These are phyloP conservation scores for Phaeosphaeria sp. DNA, from an alignment of 2,329 filamentous ascomycete genomes.

Conservation along the genomic window DNA sequence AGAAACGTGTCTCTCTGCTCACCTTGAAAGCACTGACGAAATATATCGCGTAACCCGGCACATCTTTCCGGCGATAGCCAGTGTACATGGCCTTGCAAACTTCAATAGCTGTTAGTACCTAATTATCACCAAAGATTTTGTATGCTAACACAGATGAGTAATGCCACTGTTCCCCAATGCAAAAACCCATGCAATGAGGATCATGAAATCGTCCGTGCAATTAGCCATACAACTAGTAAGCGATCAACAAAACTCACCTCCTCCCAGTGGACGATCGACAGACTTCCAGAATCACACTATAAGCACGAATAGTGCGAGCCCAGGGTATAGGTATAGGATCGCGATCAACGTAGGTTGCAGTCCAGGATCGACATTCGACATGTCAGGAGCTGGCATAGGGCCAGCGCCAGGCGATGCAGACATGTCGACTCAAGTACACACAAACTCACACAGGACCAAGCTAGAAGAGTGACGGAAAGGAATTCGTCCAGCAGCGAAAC, in stretches of 20 bases:
- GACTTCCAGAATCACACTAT: constrained; percentile 20
- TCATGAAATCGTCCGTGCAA: constrained; percentile 15
- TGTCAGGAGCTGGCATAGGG: constrained; percentile 9
- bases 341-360: constrained; percentile 21
- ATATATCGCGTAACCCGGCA: constrained; percentile 17
- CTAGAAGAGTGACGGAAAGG: background rate
- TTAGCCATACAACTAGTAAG: background rate
- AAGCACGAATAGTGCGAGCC: constrained; percentile 15
- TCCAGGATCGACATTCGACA: constrained; percentile 15
- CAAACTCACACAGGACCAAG: too few relatives aligned
- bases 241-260: constrained; percentile 15
- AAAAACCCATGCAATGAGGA: constrained; percentile 17
- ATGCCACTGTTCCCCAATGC: constrained; percentile 16
- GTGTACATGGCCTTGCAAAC: constrained; percentile 16
- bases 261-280: constrained; percentile 18
- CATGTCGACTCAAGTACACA: background rate
- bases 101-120: constrained; percentile 1
- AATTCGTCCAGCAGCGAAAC: background rate
- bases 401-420: background rate
- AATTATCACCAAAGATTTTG: background rate
- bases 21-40: constrained; percentile 13
- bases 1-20: background rate
- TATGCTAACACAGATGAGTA: constrained; percentile 21
- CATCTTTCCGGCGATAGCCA: constrained; percentile 22
- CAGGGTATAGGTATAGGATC: constrained; percentile 18